Percentiles rank a stretch among this genome's conserved stretches.
Conservation (phyloP, 1,139 yeast genomes). For the Suhomyces yuchorum region DNA sequence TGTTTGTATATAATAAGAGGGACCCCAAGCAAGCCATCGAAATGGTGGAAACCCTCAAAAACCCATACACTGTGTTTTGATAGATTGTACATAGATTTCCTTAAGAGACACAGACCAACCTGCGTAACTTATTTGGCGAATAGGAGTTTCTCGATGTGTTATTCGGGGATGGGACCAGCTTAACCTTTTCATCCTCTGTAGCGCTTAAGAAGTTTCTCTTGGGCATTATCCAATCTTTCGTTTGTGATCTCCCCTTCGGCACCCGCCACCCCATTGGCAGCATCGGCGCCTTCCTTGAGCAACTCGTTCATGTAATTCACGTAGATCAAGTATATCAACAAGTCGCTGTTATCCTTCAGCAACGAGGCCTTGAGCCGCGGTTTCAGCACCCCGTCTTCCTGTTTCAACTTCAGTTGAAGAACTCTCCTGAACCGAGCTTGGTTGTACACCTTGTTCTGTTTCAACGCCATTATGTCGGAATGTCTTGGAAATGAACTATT, state of each 20-base stretch:
- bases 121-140: background rate
- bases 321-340: slow-evolving; percentile 52
- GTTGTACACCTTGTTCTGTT: slow-evolving; percentile 23
- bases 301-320: slow-evolving; percentile 47
- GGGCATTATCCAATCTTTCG: slow-evolving; percentile 23
- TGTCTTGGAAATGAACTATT: too few species aligned
- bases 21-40: slow-evolving; percentile 76
- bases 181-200: slow-evolving; percentile 35
- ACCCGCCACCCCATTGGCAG: slow-evolving; percentile 35
- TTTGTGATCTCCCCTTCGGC: slow-evolving; percentile 25
- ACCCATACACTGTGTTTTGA: slow-evolving; percentile 36
- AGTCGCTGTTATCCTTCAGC: slow-evolving; percentile 44
- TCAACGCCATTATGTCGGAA: slow-evolving; percentile 2
- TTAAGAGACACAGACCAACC: background rate
- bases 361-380: slow-evolving; percentile 15
- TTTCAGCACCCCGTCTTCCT: slow-evolving; percentile 5
- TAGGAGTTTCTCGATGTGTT: background rate
- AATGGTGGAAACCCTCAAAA: slow-evolving; percentile 53
- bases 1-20: slow-evolving; percentile 88
- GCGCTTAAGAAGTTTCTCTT: slow-evolving; percentile 26
- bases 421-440: slow-evolving; percentile 23
- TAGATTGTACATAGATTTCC: slow-evolving; percentile 10
- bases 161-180: too few species aligned
- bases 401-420: slow-evolving; percentile 20
- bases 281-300: slow-evolving; percentile 38